A percentile compares a stretch with the other conserved stretches of the same genome.
These are phyloP conservation scores for Phytophthora tentaculata DNA, from an alignment of 352 stramenopile genomes.

Conservation along the genomic window DNA sequence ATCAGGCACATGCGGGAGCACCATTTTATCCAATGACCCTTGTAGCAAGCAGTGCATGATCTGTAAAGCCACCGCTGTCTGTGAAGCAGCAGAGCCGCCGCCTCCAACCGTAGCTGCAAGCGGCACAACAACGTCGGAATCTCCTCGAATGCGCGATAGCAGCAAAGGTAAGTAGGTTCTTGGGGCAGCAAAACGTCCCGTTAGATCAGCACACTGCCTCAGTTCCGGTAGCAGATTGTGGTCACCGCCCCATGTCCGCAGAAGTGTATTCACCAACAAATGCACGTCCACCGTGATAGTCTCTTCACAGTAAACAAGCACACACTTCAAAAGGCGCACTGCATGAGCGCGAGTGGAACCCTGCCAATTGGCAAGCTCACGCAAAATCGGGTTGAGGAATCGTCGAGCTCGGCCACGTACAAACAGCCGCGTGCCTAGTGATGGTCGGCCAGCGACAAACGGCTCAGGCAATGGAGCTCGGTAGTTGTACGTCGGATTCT, in stretches of 20 bases:
- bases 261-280: conserved; percentile 70
- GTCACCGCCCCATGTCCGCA: conserved; percentile 54
- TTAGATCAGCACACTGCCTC: conserved; percentile 56
- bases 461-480: conserved; percentile 71
- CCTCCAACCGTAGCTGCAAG: conserved; percentile 15
- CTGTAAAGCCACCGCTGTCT: conserved; percentile 45
- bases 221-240: conserved; percentile 32
- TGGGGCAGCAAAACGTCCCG: conserved; percentile 65
- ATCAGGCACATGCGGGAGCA: conserved; percentile 65
- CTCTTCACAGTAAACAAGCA: conserved; percentile 95
- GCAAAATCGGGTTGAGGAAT: conserved; percentile 91
- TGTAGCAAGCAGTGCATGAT: conserved; percentile 57
- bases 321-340: conserved; percentile 87
- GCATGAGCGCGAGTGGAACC: conserved; percentile 80
- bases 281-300: conserved; percentile 92
- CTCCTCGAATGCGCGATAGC: conserved; percentile 61
- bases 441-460: conserved; percentile 76
- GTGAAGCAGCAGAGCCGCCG: conserved; percentile 28
- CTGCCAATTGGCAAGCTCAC: conserved; percentile 94
- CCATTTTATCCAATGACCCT: conserved; percentile 61
- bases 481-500: conserved; percentile 90
- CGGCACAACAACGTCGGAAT: conserved; percentile 44
- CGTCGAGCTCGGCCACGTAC: conserved; percentile 89
- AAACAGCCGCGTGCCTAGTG: conserved; percentile 91
- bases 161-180: conserved; percentile 76